Evolutionary conservation across 2,329 filamentous ascomycete genomes (phyloP).

Genomic region (Fusarium praegraminearum): DNA sequence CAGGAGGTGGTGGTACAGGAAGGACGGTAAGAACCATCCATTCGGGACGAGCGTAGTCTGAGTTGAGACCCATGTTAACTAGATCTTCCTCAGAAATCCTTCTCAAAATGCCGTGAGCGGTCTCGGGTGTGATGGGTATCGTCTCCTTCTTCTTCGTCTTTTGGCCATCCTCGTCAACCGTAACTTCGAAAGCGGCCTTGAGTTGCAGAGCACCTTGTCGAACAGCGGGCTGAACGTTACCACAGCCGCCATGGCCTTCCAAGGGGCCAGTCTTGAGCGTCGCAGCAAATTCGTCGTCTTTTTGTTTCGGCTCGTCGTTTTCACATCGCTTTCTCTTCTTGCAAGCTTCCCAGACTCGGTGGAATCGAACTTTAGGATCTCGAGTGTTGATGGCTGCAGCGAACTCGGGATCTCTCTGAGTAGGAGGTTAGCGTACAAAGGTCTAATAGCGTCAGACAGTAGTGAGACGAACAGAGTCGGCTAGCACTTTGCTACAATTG

Average conservation of each 20-base stretch:
- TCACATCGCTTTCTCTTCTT: conserved; percentile 90
- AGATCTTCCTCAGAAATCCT: conserved; percentile 86
- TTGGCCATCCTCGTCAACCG: conserved; percentile 75
- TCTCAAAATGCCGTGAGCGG: conserved; percentile 87
- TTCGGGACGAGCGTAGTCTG: conserved; percentile 94
- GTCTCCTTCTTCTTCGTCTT: conserved; percentile 77
- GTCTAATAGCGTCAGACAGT: conserved; percentile 65
- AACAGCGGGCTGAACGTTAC: conserved; percentile 89
- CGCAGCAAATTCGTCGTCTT: conserved; percentile 75
- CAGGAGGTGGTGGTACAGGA: conserved; percentile 93
- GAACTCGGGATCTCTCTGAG: conserved; percentile 86
- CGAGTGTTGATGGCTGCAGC: conserved; percentile 83
- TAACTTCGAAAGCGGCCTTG: conserved; percentile 76
- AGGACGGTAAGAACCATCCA: conserved; percentile 98
- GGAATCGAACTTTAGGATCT: conserved; percentile 95
- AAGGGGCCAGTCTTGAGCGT: conserved; percentile 64
- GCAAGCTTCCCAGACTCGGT: conserved; percentile 90
- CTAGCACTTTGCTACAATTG: conserved; percentile 97
- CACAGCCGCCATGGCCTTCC: conserved; percentile 86
- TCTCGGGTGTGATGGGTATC: conserved; percentile 82
- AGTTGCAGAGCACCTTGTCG: conserved; percentile 88
- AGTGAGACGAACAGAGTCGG: conserved; percentile 92
- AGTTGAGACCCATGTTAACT: conserved; percentile 88
- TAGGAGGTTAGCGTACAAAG: conserved; percentile 71
- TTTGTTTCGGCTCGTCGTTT: conserved; percentile 77